Evolutionary conservation across 495 filamentous ascomycete genomes (phyloP).

Genomic region (Pyronema omphalodes): DNA sequence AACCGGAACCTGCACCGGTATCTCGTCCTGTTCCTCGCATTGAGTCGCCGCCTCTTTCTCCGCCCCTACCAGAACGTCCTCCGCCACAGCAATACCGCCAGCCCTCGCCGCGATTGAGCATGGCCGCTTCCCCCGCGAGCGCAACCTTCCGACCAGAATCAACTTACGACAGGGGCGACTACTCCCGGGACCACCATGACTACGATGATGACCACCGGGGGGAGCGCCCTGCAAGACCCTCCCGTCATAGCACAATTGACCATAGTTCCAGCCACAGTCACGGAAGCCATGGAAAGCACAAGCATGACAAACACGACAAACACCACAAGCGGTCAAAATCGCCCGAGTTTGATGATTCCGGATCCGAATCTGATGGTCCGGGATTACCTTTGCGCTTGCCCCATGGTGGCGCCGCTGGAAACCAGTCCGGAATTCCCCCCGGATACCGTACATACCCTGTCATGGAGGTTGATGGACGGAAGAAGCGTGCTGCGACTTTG

Average conservation of each 20-base stretch:
- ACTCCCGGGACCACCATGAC: no score
- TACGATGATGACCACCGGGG: no score
- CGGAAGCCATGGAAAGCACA: slow-evolving; percentile 2
- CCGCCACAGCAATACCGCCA: no score
- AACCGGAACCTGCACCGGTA: slow-evolving; percentile 6
- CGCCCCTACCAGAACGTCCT: no score
- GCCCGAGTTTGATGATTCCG: slow-evolving; percentile 5
- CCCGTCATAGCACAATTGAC: no score
- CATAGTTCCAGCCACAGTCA: no score
- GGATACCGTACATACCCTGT: slow-evolving; percentile 29
- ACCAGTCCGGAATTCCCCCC: slow-evolving; percentile 19
- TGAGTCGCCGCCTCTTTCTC: background rate
- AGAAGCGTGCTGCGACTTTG: slow-evolving; percentile 90
- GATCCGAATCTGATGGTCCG: slow-evolving; percentile 19
- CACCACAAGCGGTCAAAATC: background rate
- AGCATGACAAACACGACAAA: background rate
- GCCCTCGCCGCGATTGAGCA: no score
- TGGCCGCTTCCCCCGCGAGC: no score
- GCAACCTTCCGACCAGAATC: no score
- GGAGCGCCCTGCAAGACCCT: no score
- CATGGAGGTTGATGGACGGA: slow-evolving; percentile 87
- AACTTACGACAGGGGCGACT: no score
- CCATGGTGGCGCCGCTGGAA: slow-evolving; percentile 11
- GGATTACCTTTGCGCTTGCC: slow-evolving; percentile 1
- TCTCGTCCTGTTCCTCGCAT: slow-evolving; percentile 8